Evolutionary conservation across 192 early-diverging fungal species (phyloP), one percentile per base, ranked within the genome.

Genomic region (Rhizophagus clarus): DNA sequence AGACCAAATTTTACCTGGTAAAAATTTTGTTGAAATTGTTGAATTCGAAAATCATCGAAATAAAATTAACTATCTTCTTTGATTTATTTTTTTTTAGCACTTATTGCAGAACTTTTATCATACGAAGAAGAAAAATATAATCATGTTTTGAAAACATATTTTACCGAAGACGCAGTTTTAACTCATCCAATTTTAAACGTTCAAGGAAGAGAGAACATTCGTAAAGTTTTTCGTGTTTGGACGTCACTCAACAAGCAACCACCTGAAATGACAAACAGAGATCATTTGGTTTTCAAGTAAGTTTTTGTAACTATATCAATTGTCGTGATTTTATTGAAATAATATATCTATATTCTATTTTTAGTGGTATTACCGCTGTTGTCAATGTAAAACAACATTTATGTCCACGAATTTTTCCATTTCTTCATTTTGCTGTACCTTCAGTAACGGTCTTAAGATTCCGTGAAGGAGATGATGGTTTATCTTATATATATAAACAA

Each of bases 361-460:
- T 76, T 79, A 84, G 82, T 77, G 84, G 84, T 12, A 79, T 87
- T 17, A 90, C 87, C 1, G 86, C 86, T 22, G 83, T 90, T 26
- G 76, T 90, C n/a, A 86, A 85, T 37, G 66, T 88, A 31, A 82
- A 80, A n/a, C 89, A 90, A 42, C 83, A 88, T 51, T 63, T 90
- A 34, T 79, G 87, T 31, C 89, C 89, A 31, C 82, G 87, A 45
- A 72, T 89, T 15, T 85, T 90, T 20, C 89, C 89, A 1, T 81
- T 88, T 51, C 37, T 88, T 24, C 73, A 84, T 22, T 62, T 90
- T 37, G 77, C 87, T 45, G 85, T 90, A 6, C 89, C 88, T 31
- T 84, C 87, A n/a, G 85, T 87, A 24, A 86, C 84, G 0, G 88
- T 87, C 8, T 76, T 90, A n/a, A 76, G 80, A 61, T 89, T 90